These are phyloP conservation scores for Choiromyces venosus DNA, from an alignment of 495 filamentous ascomycete species.

Conservation along the genomic window DNA sequence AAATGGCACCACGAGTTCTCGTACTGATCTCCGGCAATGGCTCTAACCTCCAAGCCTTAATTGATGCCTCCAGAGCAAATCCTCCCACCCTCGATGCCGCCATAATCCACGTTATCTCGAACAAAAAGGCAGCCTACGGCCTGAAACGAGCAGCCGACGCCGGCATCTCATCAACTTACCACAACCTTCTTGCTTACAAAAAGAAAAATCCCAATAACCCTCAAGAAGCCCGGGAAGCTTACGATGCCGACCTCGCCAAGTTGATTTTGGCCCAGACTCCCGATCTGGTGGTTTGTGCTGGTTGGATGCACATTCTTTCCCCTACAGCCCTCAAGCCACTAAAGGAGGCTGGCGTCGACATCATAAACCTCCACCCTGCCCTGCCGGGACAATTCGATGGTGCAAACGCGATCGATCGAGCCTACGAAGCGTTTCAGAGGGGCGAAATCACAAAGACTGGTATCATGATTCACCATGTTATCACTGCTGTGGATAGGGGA, in stretches of 20 bases:
- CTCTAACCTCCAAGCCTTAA: slow-evolving; percentile 84
- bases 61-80: slow-evolving; percentile 56
- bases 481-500: slow-evolving; percentile 77
- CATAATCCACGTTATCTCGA: slow-evolving; percentile 75
- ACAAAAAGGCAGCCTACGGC: slow-evolving; percentile 73
- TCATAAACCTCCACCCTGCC: slow-evolving; percentile 86
- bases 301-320: slow-evolving; percentile 70
- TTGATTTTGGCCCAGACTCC: slow-evolving; percentile 60
- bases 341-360: slow-evolving; percentile 53
- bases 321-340: slow-evolving; percentile 63
- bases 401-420: slow-evolving; percentile 69
- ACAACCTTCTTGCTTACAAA: slow-evolving; percentile 69
- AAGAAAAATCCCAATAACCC: slow-evolving; percentile 49
- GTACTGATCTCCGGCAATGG: slow-evolving; percentile 75
- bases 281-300: slow-evolving; percentile 63
- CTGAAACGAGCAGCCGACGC: slow-evolving; percentile 64
- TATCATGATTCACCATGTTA: slow-evolving; percentile 90
- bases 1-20: slow-evolving; percentile 46
- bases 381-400: slow-evolving; percentile 73
- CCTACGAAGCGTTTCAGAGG: slow-evolving; percentile 66
- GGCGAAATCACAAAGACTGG: slow-evolving; percentile 66
- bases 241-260: slow-evolving; percentile 74
- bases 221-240: slow-evolving; percentile 57
- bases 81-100: slow-evolving; percentile 54
- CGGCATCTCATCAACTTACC: slow-evolving; percentile 73